Base-by-base conservation (phyloP, 805 yeast genomes). In the Alloascoidea africana region DNA sequence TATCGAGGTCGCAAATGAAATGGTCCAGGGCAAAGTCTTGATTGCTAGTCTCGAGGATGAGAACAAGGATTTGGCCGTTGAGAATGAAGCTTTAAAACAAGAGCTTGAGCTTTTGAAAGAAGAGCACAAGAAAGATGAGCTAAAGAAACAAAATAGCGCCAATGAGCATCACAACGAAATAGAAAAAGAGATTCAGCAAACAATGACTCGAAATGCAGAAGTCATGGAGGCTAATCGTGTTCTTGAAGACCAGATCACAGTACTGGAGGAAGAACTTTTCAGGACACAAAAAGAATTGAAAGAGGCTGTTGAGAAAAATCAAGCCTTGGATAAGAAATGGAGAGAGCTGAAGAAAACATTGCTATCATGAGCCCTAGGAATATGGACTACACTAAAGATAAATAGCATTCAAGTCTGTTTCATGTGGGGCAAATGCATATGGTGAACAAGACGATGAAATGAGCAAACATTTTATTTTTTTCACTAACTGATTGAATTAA, bases 1-100 rank as follows among this genome's bases (percentile, higher is more conserved):
- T 55, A 72, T 86, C 18, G 80, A 73, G 39, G 72, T 86, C 30
- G 94, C 94, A 3, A 89, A 87, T 56, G 84, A 76, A 45, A 73
- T 91, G 76, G 85, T 89, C 23, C 73, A 73, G 44, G 78, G 82
- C 32, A 76, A 91, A 49, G 70, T 87, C 32, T 69, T 65, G 38
- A 63, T 81, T 17, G 95, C 93, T 2, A 77, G 79, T 23, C 54
- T 89, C 17, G 63, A 68, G 36, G 89, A 83, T 47, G 94, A 84
- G 41, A 82, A 83, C 42, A 66, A 61, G 17, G 82, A 76, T 34
- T 58, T 86, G 36, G 53, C 59, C 17, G 51, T 54, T 1, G 69
- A 64, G 38, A 68, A 77, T 32, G 57, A 53, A 2, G 72, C 66
- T 6, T 56, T 78, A 34, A 63, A 63, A 34, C 46, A 57, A 13